Evolutionary conservation across 805 yeast species (phyloP), one percentile per base, ranked within the genome.

Genomic region (Teunomyces stri): DNA sequence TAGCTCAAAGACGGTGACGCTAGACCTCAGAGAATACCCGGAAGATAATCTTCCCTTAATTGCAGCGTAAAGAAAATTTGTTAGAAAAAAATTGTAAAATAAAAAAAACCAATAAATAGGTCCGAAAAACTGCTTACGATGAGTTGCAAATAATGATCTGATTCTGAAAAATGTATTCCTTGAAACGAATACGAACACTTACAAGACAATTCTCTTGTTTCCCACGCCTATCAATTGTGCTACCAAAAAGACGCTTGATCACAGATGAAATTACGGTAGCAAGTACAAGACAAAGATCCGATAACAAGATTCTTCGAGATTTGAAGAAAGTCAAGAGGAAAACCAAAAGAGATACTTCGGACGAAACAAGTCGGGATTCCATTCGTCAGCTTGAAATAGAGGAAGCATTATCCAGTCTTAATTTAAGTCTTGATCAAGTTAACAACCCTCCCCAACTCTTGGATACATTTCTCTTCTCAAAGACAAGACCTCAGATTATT

Each of bases 1-100:
- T 57, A 78, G 89, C 42, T 86, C 95, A 3, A 80, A 75, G 54
- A 83, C 89, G 2, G 72, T 89, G 25, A 87, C 94, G 0, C 64
- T 89, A 48, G 92, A 89, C 60, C 73, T 89, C 57, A 74, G 84
- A 49, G 75, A 78, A 9, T 86, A 84, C 57, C 80, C 84, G 1
- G 70, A 65, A n/a, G 56, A 53, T 21, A 51, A 52, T 25, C 33
- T 43, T 21, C 31, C 48, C n/a, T 29, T 42, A 21, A 35, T 42
- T 21, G 22, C 44, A n/a, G 16, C 34, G 4, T 43, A 4, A 20
- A 34, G 7, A 10, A 21, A 25, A 11, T 25, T 31, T 13, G 16
- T 20, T 31, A 5, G 37, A 13, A 9, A 41, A 41, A 41, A 41
- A 18, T 5, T 29, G 10, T 7, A 20, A 13, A 18, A 2, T 13